Conservation (phyloP, 73 alveolate genomes). For the Paramecium sonneborni region DNA sequence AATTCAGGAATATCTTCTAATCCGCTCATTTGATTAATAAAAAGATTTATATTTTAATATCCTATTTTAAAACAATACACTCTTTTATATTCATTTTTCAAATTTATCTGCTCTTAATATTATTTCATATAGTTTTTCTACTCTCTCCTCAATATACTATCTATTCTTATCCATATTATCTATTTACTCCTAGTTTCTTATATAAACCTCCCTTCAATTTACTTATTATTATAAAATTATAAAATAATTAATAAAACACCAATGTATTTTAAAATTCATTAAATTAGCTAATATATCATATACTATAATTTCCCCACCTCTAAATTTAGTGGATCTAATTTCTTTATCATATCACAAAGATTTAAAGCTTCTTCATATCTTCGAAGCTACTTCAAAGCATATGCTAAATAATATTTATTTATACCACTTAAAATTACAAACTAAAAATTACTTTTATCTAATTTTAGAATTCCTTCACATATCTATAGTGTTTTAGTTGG, state of each 20-base stretch:
- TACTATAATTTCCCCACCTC: background rate
- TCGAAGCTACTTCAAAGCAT: background rate
- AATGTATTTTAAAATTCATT: background rate
- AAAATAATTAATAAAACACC: background rate
- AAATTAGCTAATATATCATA: background rate
- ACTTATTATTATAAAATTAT: background rate
- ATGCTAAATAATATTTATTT: background rate
- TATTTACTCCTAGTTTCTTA: background rate
- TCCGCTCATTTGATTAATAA: background rate
- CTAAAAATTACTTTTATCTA: background rate
- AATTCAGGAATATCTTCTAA: conserved; percentile 46
- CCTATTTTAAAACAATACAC: background rate
- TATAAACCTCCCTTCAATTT: background rate
- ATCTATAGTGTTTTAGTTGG: background rate
- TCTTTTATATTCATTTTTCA: background rate
- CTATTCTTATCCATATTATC: background rate
- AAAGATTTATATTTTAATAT: background rate
- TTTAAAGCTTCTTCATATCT: background rate
- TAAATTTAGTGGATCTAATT: background rate
- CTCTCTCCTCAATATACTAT: background rate
- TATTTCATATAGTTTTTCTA: background rate
- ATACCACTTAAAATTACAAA: background rate
- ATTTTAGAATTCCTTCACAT: background rate
- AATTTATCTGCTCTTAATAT: background rate
- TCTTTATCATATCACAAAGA: background rate